Base-by-base conservation (phyloP, 176 grass and related monocot genomes). In the Sorghum bicolor region DNA sequence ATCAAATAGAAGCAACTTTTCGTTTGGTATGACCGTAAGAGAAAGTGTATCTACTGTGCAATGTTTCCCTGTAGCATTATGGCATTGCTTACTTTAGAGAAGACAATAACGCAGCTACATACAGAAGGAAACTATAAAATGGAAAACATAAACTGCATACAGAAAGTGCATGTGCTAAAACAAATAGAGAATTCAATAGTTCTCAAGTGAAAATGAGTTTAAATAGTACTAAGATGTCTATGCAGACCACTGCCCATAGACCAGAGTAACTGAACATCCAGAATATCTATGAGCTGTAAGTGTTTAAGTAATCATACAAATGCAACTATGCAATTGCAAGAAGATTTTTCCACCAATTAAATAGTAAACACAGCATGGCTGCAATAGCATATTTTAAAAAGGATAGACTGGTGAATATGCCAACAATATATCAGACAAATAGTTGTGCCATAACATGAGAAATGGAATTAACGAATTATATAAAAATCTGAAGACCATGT, bases 381-480 rank as follows among this genome's bases (percentile, higher is more conserved):
- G 45, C 5, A 61, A 85, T 5, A 72, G 20, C 32, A n/a, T 52
- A 76, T 82, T 78, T 47, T 60, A 53, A 80, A 44, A 44, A 73
- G 41, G 45, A 10, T 60, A n/a, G 57, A 5, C 57, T 80, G 68
- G 72, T 72, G 3, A 50, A 55, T 81, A 63, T 65, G 19, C 12
- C 14, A 40, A 64, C 2, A 67, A 76, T 31, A 66, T 80, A 8
- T 72, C 25, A 32, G 26, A 73, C 45, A 64, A 78, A 80, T 73
- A 53, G 40, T 45, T 61, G 5, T 20, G 38, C 76, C 69, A 36
- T 72, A 66, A 81, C 40, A 88, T 74, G 26, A 75, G 44, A 86
- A 52, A 52, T 73, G 19, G 61, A 75, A 72, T n/a, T n/a, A n/a
- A n/a, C n/a, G n/a, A n/a, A n/a, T 60, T 81, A 80, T 77, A 90